phyloP scores from a whole-genome alignment of 2,329 filamentous ascomycete genomes.

The Talaromyces funiculosus region DNA sequence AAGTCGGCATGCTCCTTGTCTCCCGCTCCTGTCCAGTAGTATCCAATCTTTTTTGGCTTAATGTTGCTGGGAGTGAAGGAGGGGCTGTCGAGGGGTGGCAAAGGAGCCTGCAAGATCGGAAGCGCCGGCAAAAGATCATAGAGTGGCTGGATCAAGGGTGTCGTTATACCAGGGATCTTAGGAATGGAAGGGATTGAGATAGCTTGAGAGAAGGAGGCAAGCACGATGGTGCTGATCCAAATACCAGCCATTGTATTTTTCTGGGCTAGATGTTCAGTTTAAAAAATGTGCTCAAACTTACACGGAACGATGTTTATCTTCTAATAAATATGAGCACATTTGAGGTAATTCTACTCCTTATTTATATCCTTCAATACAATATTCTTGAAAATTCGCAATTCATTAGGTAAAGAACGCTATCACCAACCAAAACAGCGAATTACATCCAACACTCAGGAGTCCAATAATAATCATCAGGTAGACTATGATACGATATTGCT shows the following conservation, averaged over 20 bases:
- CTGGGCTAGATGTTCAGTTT: neutral
- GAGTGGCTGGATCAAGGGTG: conserved; percentile 41
- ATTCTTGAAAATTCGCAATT: neutral
- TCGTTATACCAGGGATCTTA: conserved; percentile 54
- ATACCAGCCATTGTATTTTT: neutral
- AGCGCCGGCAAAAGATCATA: conserved; percentile 46
- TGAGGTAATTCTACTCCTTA: conserved; percentile 5
- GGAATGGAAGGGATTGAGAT: conserved; percentile 53
- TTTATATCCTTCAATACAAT: neutral
- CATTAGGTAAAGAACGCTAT: neutral
- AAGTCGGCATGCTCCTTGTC: conserved; percentile 58
- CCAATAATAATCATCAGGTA: neutral
- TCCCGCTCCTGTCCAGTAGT: conserved; percentile 58
- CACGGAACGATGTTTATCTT: neutral
- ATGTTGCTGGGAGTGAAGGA: conserved; percentile 51
- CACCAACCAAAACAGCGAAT: neutral
- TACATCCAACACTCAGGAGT: neutral
- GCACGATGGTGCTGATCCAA: conserved; percentile 11
- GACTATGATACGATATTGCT: neutral
- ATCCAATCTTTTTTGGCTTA: conserved; percentile 61
- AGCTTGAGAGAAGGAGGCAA: conserved; percentile 21
- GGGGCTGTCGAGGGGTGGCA: conserved; percentile 52
- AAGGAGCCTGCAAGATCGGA: conserved; percentile 55
- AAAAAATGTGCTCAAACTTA: neutral
- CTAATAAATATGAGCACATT: conserved; percentile 5